A percentile compares a stretch with the other conserved stretches of the same genome.
Conservation (phyloP, 2,329 filamentous ascomycete species). For the Venturia asperata region DNA sequence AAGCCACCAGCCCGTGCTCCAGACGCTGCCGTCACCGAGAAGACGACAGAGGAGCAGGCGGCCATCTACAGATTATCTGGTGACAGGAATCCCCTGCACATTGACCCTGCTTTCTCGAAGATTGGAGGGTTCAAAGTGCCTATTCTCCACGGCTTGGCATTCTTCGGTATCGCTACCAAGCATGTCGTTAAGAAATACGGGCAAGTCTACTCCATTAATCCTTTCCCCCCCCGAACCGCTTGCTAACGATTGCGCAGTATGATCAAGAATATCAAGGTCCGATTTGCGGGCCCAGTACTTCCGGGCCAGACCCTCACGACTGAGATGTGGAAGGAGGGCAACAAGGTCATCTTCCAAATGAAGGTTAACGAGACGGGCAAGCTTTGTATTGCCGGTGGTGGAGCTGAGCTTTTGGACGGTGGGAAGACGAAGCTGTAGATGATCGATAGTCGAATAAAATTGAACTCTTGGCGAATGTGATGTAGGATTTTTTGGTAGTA, state of each 20-base stretch:
- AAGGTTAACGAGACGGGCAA: conserved; percentile 92
- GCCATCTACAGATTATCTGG: conserved; percentile 88
- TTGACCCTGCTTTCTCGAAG: conserved; percentile 90
- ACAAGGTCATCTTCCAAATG: conserved; percentile 74
- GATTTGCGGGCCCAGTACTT: conserved; percentile 79
- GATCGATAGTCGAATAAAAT: neutral
- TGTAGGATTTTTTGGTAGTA: neutral
- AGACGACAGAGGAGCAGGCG: conserved; percentile 84
- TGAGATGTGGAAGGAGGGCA: conserved; percentile 89
- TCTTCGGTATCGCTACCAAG: conserved; percentile 85
- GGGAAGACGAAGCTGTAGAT: conserved; percentile 26
- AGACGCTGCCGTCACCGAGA: conserved; percentile 76
- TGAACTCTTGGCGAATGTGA: neutral
- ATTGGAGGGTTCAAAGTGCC: conserved; percentile 90
- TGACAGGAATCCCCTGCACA: conserved; percentile 92
- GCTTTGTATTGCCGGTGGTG: conserved; percentile 73
- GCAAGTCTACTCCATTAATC: neutral
- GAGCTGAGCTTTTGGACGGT: conserved; percentile 61
- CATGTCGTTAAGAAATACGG: conserved; percentile 81
- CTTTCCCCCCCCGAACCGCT: neutral
- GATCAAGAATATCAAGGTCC: conserved; percentile 87
- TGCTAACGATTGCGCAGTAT: conserved; percentile 45
- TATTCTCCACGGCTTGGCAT: conserved; percentile 95
- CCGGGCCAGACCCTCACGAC: conserved; percentile 83
- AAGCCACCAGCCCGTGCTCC: conserved; percentile 68